A percentile compares a stretch with the other conserved stretches of the same genome.
These are phyloP conservation scores for Calvatia gigantea DNA, from an alignment of 768 basidiomycete genomes.

Conservation along the genomic window DNA sequence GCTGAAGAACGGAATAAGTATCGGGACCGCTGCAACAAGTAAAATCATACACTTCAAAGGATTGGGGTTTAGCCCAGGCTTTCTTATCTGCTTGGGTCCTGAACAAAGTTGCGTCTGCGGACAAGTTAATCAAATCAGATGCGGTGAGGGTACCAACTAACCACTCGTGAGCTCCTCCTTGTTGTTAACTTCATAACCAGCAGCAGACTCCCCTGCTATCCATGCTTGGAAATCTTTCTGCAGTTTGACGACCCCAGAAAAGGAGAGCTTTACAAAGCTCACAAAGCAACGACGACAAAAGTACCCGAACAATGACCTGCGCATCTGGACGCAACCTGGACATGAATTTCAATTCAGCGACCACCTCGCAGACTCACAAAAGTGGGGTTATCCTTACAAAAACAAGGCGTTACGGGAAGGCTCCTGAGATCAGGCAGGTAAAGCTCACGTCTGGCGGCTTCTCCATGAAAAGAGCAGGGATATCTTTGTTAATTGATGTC, in stretches of 20 bases:
- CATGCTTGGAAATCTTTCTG: conserved; percentile 66
- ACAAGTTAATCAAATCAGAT: neutral
- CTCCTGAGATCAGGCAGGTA: neutral
- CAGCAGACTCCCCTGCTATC: conserved; percentile 44
- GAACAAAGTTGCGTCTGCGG: conserved; percentile 50
- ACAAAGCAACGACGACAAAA: conserved; percentile 77
- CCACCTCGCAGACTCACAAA: conserved; percentile 15
- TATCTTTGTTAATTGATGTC: conserved; percentile 38
- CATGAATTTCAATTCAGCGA: neutral
- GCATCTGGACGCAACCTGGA: conserved; percentile 37
- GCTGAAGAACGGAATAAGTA: conserved; percentile 30
- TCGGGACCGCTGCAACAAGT: neutral
- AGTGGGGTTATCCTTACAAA: conserved; percentile 21
- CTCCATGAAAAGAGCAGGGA: conserved; percentile 56
- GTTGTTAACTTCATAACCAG: conserved; percentile 45
- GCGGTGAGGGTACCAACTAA: neutral
- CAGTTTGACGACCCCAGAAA: conserved; percentile 63
- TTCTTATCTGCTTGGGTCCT: conserved; percentile 65
- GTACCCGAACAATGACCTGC: conserved; percentile 77
- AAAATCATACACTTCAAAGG: conserved; percentile 54
- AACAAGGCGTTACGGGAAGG: neutral
- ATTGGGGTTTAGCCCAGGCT: conserved; percentile 57
- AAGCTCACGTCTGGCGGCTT: conserved; percentile 25
- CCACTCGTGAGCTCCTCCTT: conserved; percentile 49
- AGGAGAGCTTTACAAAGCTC: conserved; percentile 74